These are phyloP conservation scores for Murraya paniculata DNA, from an alignment of 345 rosid species.

Conservation along the genomic window DNA sequence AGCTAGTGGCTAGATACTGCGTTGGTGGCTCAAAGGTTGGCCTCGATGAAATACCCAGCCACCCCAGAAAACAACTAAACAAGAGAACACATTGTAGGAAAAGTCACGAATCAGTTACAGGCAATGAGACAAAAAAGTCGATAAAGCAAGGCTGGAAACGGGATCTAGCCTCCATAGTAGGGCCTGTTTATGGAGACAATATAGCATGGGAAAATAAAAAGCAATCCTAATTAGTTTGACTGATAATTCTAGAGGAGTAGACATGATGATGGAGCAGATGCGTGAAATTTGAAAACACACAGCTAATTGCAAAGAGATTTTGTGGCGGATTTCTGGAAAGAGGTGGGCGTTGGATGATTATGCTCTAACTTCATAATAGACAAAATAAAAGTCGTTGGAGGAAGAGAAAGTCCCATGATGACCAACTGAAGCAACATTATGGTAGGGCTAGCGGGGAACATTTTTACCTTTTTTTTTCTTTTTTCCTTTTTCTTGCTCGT, in stretches of 20 bases:
- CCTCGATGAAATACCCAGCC: neutral
- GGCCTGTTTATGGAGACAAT: constrained; percentile 29
- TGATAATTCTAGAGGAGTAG: constrained; percentile 5
- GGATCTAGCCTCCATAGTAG: constrained; percentile 33
- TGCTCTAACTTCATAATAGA: neutral
- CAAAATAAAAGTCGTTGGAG: constrained; percentile 34
- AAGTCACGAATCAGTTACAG: neutral
- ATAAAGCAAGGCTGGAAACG: constrained; percentile 29
- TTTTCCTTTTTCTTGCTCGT: neutral
- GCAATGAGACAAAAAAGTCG: constrained; percentile 3
- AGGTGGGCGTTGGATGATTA: neutral
- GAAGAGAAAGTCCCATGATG: constrained; percentile 29
- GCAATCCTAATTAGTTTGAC: constrained; percentile 32
- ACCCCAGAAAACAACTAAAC: neutral
- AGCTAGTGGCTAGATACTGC: neutral
- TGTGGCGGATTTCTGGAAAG: constrained; percentile 9
- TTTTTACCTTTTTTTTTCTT: constrained; percentile 21
- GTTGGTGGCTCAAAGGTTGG: constrained; percentile 14
- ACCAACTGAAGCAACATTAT: constrained; percentile 29
- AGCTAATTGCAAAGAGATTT: neutral
- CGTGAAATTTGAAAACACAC: neutral
- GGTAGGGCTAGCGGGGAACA: constrained; percentile 64
- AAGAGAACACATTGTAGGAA: neutral
- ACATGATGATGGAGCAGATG: constrained; percentile 24
- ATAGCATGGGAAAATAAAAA: constrained; percentile 17